Percentiles rank a stretch among this genome's conserved stretches.
Conservation (phyloP, 768 basidiomycete genomes). For the Hygrocybe coccinea region DNA sequence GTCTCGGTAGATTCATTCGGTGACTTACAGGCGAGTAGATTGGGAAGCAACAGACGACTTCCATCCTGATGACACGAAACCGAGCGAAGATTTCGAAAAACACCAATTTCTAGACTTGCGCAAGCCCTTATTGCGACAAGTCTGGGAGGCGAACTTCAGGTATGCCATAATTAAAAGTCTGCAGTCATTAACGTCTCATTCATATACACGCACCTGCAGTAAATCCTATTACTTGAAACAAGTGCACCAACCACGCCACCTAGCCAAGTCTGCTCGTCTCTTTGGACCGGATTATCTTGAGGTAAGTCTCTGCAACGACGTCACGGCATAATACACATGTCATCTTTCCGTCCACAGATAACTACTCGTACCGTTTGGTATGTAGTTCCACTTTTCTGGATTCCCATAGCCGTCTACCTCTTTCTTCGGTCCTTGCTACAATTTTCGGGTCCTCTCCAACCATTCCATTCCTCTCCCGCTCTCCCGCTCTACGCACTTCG, state of each 20-base stretch:
- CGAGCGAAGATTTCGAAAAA: slow-evolving; percentile 74
- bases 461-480: slow-evolving; percentile 52
- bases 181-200: not conserved
- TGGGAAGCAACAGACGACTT: slow-evolving; percentile 91
- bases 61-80: slow-evolving; percentile 85
- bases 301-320: slow-evolving; percentile 32
- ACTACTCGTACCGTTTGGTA: slow-evolving; percentile 90
- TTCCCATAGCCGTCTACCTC: slow-evolving; percentile 77
- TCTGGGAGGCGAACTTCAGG: slow-evolving; percentile 86
- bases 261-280: slow-evolving; percentile 76
- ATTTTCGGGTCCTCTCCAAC: slow-evolving; percentile 67
- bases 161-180: slow-evolving; percentile 28
- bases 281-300: slow-evolving; percentile 83
- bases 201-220: slow-evolving; percentile 33
- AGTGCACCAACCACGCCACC: slow-evolving; percentile 92
- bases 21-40: slow-evolving; percentile 41
- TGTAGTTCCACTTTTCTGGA: slow-evolving; percentile 88
- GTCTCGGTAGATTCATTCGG: slow-evolving; percentile 1
- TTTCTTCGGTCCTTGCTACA: slow-evolving; percentile 78
- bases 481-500: slow-evolving; percentile 49
- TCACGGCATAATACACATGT: not conserved
- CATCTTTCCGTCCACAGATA: slow-evolving; percentile 38
- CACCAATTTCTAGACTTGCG: slow-evolving; percentile 89
- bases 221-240: slow-evolving; percentile 96
- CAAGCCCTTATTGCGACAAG: slow-evolving; percentile 77